These are phyloP conservation scores for Eutypella sp. DNA, from an alignment of 2,329 filamentous ascomycete genomes.

Conservation along the genomic window DNA sequence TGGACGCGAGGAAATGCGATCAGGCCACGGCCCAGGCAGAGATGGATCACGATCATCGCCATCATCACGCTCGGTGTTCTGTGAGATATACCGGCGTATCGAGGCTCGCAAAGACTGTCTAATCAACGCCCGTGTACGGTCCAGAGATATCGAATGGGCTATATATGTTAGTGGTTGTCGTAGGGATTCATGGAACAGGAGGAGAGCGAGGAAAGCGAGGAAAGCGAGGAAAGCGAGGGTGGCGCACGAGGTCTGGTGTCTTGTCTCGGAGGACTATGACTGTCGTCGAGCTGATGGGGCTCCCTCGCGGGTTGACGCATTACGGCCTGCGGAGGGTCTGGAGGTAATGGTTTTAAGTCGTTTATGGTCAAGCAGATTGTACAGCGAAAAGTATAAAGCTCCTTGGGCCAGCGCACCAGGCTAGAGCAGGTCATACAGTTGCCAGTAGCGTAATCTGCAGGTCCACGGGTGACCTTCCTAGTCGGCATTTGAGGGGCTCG, in stretches of 20 bases:
- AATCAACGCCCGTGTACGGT: constrained; percentile 51
- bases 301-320: constrained; percentile 10
- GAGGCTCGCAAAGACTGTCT: constrained; percentile 35
- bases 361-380: constrained; percentile 82
- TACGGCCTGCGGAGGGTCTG: constrained; percentile 17
- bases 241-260: constrained; percentile 18
- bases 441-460: constrained; percentile 57
- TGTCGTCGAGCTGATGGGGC: constrained; percentile 9
- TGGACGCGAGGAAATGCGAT: constrained; percentile 10
- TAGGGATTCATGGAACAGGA: not conserved
- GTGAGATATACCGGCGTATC: constrained; percentile 25
- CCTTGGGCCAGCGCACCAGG: constrained; percentile 71
- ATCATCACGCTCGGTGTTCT: constrained; percentile 6
- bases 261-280: constrained; percentile 10
- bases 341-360: constrained; percentile 54
- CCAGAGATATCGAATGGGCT: constrained; percentile 46
- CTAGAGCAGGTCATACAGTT: constrained; percentile 84
- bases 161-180: constrained; percentile 10
- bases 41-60: constrained; percentile 8
- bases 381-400: constrained; percentile 72
- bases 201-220: constrained; percentile 4
- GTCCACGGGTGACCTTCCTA: constrained; percentile 21
- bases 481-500: constrained; percentile 25
- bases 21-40: constrained; percentile 1
- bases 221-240: constrained; percentile 10